Evolutionary conservation across 768 basidiomycete species (phyloP), one percentile per base, ranked within the genome.

Genomic region (Pulveroboletus sp.): DNA sequence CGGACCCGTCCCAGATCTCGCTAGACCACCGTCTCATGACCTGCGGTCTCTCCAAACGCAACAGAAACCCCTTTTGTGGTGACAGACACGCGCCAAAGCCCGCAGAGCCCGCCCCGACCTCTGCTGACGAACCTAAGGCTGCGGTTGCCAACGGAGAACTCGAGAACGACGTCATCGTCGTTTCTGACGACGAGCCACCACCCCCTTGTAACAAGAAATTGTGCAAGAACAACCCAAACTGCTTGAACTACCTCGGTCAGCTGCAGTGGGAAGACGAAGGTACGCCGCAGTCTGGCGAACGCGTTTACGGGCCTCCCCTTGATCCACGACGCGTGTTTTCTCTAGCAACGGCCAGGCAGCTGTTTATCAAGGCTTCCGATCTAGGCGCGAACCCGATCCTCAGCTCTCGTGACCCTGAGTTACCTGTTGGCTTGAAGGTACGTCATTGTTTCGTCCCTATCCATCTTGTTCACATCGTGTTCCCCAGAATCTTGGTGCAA

Each of bases 401-500:
- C 6, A 59, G 72, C 37, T 73, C 71, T 29, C 74, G 84, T 52
- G 74, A 80, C 50, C 69, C 71, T 22, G 75, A 76, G 47, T 59
- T 76, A 29, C 91, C 92, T 11, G 82, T 91, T 11, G 91, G 91
- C 20, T 70, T 94, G 53, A 88, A 79, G 76, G 92, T 87, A 60
- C 16, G 71, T 60, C 30, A 23, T 32, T 23, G 6, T 27, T 12
- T 29, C 34, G 49, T 29, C 36, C 1, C 12, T 19, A 23, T 12
- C 14, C 39, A 36, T 37, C 36, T 31, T 40, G 34, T 38, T 47
- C n/a, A 42, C 39, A 30, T 20, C 2, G 37, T 58, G 35, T 29
- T 32, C 37, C 2, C 32, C 60, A 93, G 92, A 97, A 98, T 65
- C 80, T 98, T 17, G 95, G 95, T 5, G 94, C 94, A 16, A 97